Percentiles rank a stretch among this genome's conserved stretches.
Conservation (phyloP, 108 stramenopile genomes). For the Fragilariopsis cylindrus region DNA sequence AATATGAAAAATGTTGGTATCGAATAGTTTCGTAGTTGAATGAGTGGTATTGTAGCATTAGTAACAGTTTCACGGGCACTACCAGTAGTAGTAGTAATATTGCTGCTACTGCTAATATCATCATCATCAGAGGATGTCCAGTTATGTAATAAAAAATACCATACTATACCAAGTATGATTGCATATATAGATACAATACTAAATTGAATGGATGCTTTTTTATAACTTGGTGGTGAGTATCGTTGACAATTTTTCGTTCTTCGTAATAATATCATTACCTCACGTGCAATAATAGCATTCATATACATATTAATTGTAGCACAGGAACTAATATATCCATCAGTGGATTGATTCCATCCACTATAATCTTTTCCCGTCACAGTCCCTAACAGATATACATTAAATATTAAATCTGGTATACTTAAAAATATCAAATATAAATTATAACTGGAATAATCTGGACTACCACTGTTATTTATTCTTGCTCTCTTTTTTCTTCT, state of each 20-base stretch:
- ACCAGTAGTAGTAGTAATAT: too few species aligned
- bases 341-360: background rate
- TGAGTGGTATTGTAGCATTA: background rate
- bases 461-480: too few species aligned
- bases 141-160: background rate
- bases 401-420: background rate
- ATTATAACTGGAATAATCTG: slow-evolving; percentile 8
- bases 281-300: slow-evolving; percentile 8
- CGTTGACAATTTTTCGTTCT: background rate
- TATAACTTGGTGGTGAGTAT: background rate
- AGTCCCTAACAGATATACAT: background rate
- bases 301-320: background rate
- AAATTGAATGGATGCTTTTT: slow-evolving; percentile 4
- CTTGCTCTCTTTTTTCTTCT: background rate
- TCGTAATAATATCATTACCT: slow-evolving; percentile 3
- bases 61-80: too few species aligned
- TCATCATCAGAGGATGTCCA: too few species aligned
- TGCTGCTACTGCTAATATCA: too few species aligned
- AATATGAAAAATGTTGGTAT: background rate
- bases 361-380: background rate
- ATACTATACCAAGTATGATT: background rate
- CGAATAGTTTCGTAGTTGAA: background rate
- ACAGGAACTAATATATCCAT: background rate
- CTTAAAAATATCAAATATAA: slow-evolving; percentile 5
- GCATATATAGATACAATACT: background rate